Conservation (phyloP, 139 green algal species). For the Coccomyxa sp. region DNA sequence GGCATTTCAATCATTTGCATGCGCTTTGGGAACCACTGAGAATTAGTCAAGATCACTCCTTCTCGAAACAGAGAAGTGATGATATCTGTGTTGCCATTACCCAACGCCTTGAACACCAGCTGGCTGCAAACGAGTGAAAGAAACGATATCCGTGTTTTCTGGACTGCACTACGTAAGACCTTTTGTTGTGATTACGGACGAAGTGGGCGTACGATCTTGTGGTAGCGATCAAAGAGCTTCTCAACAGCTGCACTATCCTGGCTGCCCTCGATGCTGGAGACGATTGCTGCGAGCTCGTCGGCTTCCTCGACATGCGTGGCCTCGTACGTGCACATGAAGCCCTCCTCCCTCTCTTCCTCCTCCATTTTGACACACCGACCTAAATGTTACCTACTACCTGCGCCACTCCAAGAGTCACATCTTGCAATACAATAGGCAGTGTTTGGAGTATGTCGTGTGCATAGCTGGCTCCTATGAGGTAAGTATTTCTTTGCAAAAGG, state of each 20-base stretch:
- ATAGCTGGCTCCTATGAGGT: too few relatives aligned
- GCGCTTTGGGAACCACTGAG: too few relatives aligned
- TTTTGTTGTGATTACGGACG: neutral
- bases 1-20: too few relatives aligned
- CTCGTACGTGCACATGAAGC: neutral
- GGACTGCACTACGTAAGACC: neutral
- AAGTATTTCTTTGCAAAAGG: too few relatives aligned
- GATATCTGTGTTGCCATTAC: too few relatives aligned
- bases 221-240: constrained; percentile 38
- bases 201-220: constrained; percentile 39
- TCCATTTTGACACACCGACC: neutral
- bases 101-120: neutral
- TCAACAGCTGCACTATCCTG: constrained; percentile 14
- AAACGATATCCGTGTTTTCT: neutral
- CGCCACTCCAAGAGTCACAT: neutral
- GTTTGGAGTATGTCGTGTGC: too few relatives aligned
- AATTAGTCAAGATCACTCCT: neutral
- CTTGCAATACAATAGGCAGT: neutral
- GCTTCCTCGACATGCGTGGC: constrained; percentile 30
- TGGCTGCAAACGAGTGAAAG: neutral
- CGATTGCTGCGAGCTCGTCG: constrained; percentile 38
- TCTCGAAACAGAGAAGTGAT: neutral
- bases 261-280: constrained; percentile 28
- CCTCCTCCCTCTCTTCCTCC: neutral
- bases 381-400: neutral